Evolutionary conservation across 2,329 filamentous ascomycete species (phyloP), one percentile per base, ranked within the genome.

Genomic region (Tricladium varicosporioides): DNA sequence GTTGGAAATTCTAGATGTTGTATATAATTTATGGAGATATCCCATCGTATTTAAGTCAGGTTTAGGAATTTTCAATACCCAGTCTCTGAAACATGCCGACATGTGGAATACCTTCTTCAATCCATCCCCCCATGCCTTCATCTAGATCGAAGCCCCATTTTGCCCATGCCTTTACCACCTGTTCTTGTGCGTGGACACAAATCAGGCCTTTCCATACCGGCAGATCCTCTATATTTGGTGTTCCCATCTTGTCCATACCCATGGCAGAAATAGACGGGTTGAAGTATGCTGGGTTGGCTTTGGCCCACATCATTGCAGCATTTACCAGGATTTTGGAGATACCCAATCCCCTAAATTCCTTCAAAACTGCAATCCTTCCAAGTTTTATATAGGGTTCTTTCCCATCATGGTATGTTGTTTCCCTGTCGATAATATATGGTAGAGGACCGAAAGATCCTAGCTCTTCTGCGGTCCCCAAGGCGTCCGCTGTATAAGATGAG

Each of bases 71-170:
- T 27, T 57, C 48, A 51, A 76, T 61, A 7, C 75, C 67, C 19
- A 85, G 58, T 33, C 82, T 75, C 60, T 72, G 65, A 61, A 83
- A 96, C 92, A 97, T 96, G 58, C 89, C 92, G 16, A 95, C 80
- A 76, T 96, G 92, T 63, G 82, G 78, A 53, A 96, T 93, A 4
- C 89, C 90, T 68, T 95, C 92, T 71, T 97, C 92, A 61, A 80
- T 78, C 92, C 92, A 97, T 27, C 71, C 79, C 1, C 90, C 90
- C 82, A 93, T 84, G 5, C 74, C 77, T 67, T 88, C 80, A 72
- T 97, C 92, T 5, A 82, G 76, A 59, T 78, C 73, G 70, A 97
- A 97, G 0, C 92, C 92, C 72, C 86, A 81, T 67, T 78, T 81
- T 66, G 75, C 74, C 84, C 92, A 97, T 63, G 87, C 76, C 31